Evolutionary conservation across 2,329 filamentous ascomycete species (phyloP).

Genomic region (Phialophora expanda): DNA sequence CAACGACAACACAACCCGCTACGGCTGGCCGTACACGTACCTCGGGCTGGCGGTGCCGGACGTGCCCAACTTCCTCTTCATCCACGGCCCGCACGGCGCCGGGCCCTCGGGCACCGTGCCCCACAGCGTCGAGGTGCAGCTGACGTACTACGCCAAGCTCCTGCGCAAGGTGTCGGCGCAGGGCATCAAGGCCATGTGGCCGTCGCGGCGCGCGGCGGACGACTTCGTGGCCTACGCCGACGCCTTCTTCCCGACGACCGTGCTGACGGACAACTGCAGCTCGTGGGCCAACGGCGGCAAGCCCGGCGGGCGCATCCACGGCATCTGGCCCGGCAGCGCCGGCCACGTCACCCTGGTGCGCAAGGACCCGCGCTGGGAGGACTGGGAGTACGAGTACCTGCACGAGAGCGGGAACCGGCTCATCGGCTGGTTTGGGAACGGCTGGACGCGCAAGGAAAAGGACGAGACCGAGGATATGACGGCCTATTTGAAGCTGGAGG

Average conservation of each 20-base stretch:
- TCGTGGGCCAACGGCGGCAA: constrained; percentile 36
- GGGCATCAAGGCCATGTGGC: constrained; percentile 67
- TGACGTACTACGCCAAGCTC: constrained; percentile 69
- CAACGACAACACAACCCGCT: constrained; percentile 42
- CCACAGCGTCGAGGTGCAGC: constrained; percentile 68
- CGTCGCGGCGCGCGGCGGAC: constrained; percentile 64
- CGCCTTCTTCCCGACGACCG: constrained; percentile 61
- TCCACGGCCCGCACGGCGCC: constrained; percentile 48
- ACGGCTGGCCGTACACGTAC: constrained; percentile 45
- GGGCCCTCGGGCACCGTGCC: constrained; percentile 70
- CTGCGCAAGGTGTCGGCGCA: constrained; percentile 70
- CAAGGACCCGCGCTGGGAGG: constrained; percentile 36
- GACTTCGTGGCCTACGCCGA: constrained; percentile 67
- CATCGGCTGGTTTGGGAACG: constrained; percentile 33
- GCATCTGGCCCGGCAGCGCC: constrained; percentile 36
- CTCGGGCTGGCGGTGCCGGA: constrained; percentile 47
- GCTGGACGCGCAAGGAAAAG: constrained; percentile 32
- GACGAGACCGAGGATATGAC: constrained; percentile 31
- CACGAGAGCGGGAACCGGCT: constrained; percentile 28
- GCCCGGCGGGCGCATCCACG: constrained; percentile 30
- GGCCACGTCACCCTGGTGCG: constrained; percentile 33
- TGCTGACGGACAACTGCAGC: constrained; percentile 42
- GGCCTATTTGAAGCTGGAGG: constrained; percentile 28
- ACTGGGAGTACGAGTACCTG: constrained; percentile 35
- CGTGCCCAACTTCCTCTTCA: constrained; percentile 55